Evolutionary conservation across 805 yeast species (phyloP), one percentile per base, ranked within the genome.

Genomic region (Metschnikowia kofuensis): DNA sequence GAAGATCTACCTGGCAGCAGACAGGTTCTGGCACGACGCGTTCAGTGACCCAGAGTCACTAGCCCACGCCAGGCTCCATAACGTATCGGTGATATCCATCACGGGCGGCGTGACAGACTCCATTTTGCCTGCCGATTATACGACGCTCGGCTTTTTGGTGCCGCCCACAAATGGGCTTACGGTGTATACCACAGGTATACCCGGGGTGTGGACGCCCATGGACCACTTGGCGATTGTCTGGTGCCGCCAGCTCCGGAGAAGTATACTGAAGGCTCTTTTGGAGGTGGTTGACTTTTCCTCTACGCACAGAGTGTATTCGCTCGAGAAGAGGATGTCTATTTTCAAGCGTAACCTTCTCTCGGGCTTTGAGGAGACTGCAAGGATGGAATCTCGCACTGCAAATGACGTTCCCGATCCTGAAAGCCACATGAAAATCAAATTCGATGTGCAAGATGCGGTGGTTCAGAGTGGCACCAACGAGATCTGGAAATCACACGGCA

Each of bases 171-270:
- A 92, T 58, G 97, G 97, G 0, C 83, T 92, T 51, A 83, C 95
- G 0, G 87, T 85, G 0, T 88, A 82, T 57, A 80, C 97, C 0
- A 83, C 94, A 0, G 91, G 96, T 1, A 85, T 92, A 10, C 96
- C 96, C 0, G 77, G 76, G 2, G 97, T 92, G 1, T 92, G 97
- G 96, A 84, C 96, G 0, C 87, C 97, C 1, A 83, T 90, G 37
- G 98, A 92, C 65, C 99, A 92, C 68, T 75, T 89, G 54, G 97
- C 98, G 0, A 84, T 94, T 42, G 96, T 92, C 1, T 92, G 99
- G 99, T 92, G 99, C 67, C 87, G 84, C 52, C 97, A 92, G 64
- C 68, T 91, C 35, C 76, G 97, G 45, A 73, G 78, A 45, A 79
- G 76, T 13, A 55, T 92, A 1, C 84, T 88, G 8, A 68, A 69